Evolutionary conservation across 2,329 filamentous ascomycete species (phyloP).

Genomic region (Ascochyta rabiei): DNA sequence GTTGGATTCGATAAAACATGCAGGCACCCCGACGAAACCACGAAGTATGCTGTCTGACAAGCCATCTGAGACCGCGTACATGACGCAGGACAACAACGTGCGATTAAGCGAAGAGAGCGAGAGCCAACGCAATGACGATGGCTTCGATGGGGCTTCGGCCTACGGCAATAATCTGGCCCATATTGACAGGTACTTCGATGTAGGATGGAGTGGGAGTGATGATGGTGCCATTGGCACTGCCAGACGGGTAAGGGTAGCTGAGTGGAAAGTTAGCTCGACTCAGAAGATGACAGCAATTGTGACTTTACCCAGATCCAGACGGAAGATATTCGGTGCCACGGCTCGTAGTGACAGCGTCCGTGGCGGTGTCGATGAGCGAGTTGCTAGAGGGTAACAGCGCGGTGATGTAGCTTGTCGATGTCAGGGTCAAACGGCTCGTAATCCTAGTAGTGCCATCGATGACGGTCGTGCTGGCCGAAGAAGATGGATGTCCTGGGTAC

Average conservation of each 20-base stretch:
- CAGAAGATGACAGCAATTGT: not conserved
- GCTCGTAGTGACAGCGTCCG: conserved; percentile 28
- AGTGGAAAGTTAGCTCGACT: conserved; percentile 1
- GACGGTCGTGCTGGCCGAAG: conserved; percentile 18
- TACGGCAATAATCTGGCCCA: conserved; percentile 27
- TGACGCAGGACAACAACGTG: not conserved
- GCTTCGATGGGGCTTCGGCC: conserved; percentile 35
- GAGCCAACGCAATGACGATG: conserved; percentile 34
- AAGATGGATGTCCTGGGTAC: conserved; percentile 12
- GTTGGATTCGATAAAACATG: conserved; percentile 25
- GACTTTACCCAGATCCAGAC: conserved; percentile 37
- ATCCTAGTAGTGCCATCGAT: conserved; percentile 30
- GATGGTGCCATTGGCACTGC: conserved; percentile 32
- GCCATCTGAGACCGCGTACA: not conserved
- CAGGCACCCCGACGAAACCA: conserved; percentile 22
- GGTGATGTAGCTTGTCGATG: conserved; percentile 30
- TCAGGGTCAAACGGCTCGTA: conserved; percentile 34
- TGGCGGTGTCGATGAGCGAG: conserved; percentile 21
- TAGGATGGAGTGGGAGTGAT: conserved; percentile 32
- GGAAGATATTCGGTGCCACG: conserved; percentile 23
- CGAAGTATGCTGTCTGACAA: conserved; percentile 18
- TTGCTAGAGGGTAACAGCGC: conserved; percentile 11
- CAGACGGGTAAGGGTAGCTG: conserved; percentile 26
- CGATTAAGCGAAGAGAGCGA: conserved; percentile 35
- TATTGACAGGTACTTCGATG: conserved; percentile 32